These are phyloP conservation scores for Coleophoma cylindrospora DNA, from an alignment of 2,329 filamentous ascomycete species.

Conservation along the genomic window DNA sequence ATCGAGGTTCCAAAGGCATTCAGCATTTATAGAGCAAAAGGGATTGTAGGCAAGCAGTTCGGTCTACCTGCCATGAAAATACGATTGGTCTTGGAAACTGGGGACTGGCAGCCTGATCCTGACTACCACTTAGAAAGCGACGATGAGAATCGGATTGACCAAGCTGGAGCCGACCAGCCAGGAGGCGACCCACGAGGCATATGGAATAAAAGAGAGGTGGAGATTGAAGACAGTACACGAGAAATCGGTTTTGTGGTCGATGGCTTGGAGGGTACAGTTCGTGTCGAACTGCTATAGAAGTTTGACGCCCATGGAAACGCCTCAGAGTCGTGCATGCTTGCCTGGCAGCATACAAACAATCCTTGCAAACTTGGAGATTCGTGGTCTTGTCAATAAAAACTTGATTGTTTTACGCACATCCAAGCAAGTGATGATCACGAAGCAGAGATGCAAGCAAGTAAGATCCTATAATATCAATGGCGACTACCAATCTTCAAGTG, in stretches of 20 bases:
- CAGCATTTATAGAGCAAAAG: conserved; percentile 78
- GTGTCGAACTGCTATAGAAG: conserved; percentile 49
- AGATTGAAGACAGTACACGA: conserved; percentile 73
- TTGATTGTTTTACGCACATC: too few relatives aligned
- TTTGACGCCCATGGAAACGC: neutral
- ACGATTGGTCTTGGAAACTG: conserved; percentile 79
- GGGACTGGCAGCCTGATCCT: conserved; percentile 79
- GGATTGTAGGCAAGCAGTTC: conserved; percentile 70
- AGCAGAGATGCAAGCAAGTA: too few relatives aligned
- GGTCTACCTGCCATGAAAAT: conserved; percentile 57
- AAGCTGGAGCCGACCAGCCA: conserved; percentile 11
- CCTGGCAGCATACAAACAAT: too few relatives aligned
- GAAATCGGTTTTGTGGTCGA: conserved; percentile 82
- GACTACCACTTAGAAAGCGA: conserved; percentile 39
- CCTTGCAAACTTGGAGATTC: too few relatives aligned
- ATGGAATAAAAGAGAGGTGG: conserved; percentile 74
- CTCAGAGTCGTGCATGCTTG: too few relatives aligned
- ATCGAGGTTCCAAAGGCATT: conserved; percentile 65
- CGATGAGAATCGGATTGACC: conserved; percentile 44
- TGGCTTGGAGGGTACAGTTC: conserved; percentile 61
- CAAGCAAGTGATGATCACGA: too few relatives aligned
- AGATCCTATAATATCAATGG: too few relatives aligned
- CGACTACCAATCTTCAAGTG: too few relatives aligned
- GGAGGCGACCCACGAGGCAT: conserved; percentile 37
- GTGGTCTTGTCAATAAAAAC: too few relatives aligned